Conservation (phyloP, 1,284 basidiomycete genomes). For the Cutaneotrichosporon cavernicola region DNA sequence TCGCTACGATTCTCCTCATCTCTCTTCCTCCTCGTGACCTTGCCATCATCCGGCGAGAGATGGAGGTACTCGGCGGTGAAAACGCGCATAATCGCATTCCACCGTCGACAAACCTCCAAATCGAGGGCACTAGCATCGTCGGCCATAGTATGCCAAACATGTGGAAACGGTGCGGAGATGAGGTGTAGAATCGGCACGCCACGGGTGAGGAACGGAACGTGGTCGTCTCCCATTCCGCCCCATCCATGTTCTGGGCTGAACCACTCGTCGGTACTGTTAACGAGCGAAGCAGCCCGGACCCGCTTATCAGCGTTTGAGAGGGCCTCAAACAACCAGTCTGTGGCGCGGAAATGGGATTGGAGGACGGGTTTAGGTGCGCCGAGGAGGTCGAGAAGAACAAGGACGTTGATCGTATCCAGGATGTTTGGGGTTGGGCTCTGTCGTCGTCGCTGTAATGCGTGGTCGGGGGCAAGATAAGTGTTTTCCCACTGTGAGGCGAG, state of each 20-base stretch:
- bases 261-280: slow-evolving; percentile 43
- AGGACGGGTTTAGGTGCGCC: slow-evolving; percentile 72
- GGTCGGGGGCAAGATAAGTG: slow-evolving; percentile 61
- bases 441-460: slow-evolving; percentile 60
- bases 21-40: neutral
- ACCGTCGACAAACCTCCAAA: slow-evolving; percentile 77
- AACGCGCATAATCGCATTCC: slow-evolving; percentile 84
- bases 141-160: slow-evolving; percentile 80
- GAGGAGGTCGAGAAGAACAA: slow-evolving; percentile 85
- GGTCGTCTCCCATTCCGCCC: slow-evolving; percentile 86
- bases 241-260: slow-evolving; percentile 37
- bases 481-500: slow-evolving; percentile 78
- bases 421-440: slow-evolving; percentile 61
- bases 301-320: slow-evolving; percentile 67
- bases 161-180: slow-evolving; percentile 85
- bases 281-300: slow-evolving; percentile 51
- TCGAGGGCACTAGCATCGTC: slow-evolving; percentile 87
- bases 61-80: slow-evolving; percentile 89
- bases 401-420: slow-evolving; percentile 77
- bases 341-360: slow-evolving; percentile 77
- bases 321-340: slow-evolving; percentile 83
- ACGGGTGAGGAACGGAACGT: slow-evolving; percentile 78
- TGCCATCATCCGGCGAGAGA: slow-evolving; percentile 52
- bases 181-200: slow-evolving; percentile 90
- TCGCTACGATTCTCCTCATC: slow-evolving; percentile 7